Evolutionary conservation across 768 basidiomycete genomes (phyloP), one percentile per base, ranked within the genome.

Genomic region (Pholiota molesta): DNA sequence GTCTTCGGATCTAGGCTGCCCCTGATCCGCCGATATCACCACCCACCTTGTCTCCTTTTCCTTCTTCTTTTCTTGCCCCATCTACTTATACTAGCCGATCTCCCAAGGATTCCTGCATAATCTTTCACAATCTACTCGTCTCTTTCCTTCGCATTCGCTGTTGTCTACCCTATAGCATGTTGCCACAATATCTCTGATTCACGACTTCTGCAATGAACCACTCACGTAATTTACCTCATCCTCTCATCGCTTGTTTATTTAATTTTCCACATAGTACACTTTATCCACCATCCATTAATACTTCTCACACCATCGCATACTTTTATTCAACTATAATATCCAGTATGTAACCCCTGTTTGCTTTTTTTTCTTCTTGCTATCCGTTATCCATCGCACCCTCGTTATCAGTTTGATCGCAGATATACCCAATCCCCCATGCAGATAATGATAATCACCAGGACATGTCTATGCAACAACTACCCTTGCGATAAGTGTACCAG

Each of bases 191-290:
- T 26, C 35, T 39, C 51, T 28, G 28, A 52, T 35, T 54, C 47
- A 39, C 40, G 37, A 56, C 47, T 49, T 29, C 19, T 56, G 26
- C 37, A 42, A 56, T 17, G 55, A 56, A 26, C 55, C 26, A 2
- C 37, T 42, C 55, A 56, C 55, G 55, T 56, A 56, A 56, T 56
- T 44, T 56, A 56, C 19, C 55, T 49, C 47, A 49, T 49, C 42
- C 4, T 10, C 42, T 11, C 40, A 42, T 13, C 40, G 6, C n/a
- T 26, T 26, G 5, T 5, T 44, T 44, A 16, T 44, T 44, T 44
- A 44, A 44, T 44, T 40, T 40, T 40, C n/a, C n/a, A 40, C 39
- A 40, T 40, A 40, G 42, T 44, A n/a, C 42, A 44, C 42, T 44
- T 44, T 44, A 44, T 19, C 42, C 42, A 19, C 42, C 6, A 26